Evolutionary conservation across 345 rosid species (phyloP).

Genomic region (Nasturtium officinale): DNA sequence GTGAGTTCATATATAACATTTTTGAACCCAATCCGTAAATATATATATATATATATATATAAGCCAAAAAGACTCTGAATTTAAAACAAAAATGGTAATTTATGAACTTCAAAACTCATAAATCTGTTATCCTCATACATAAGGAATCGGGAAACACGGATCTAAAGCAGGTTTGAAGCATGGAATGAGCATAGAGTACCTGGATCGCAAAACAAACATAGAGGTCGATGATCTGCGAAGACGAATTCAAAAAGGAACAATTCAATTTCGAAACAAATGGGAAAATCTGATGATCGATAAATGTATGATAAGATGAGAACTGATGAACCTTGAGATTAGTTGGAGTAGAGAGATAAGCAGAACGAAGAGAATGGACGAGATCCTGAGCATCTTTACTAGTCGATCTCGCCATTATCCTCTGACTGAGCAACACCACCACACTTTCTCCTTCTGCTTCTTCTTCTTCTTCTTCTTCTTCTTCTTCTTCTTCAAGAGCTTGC

Average conservation of each 20-base stretch:
- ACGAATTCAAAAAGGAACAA: neutral
- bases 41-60: neutral
- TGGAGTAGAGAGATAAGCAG: slow-evolving; percentile 69
- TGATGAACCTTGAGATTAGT: slow-evolving; percentile 56
- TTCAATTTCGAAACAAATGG: neutral
- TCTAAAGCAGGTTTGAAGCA: neutral
- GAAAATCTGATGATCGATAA: neutral
- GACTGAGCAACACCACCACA: neutral
- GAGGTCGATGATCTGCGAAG: slow-evolving; percentile 74
- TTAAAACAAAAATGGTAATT: neutral
- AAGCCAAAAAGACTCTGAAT: neutral
- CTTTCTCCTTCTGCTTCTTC: neutral
- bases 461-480: neutral
- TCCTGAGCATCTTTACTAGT: slow-evolving; percentile 61
- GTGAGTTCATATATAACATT: neutral
- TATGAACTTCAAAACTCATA: neutral
- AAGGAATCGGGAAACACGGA: neutral
- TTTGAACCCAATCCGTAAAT: neutral
- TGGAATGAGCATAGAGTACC: slow-evolving; percentile 43
- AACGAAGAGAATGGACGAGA: slow-evolving; percentile 61
- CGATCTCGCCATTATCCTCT: slow-evolving; percentile 54
- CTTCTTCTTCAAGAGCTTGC: neutral
- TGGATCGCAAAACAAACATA: slow-evolving; percentile 78
- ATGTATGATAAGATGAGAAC: neutral
- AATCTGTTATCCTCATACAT: neutral